Conservation (phyloP, 305 asterid species). For the Fraxinus sp. region DNA sequence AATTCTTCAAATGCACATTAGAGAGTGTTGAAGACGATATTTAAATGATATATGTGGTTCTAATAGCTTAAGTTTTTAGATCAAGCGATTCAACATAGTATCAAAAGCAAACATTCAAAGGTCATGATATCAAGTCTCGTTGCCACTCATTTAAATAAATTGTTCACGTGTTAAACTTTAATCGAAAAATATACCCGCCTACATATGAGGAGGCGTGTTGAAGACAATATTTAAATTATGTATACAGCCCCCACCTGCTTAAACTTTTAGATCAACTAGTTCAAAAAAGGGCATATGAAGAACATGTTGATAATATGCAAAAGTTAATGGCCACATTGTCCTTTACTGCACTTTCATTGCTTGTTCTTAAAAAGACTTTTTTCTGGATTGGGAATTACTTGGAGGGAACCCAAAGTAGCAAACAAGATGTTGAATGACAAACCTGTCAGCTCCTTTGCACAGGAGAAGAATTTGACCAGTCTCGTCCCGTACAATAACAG, state of each 20-base stretch:
- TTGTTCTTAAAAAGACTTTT: not conserved
- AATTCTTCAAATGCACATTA: not conserved
- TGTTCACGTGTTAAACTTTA: not conserved
- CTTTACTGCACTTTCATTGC: not conserved
- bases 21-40: not conserved
- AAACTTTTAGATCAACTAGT: not conserved
- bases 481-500: constrained; percentile 70
- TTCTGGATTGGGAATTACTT: not conserved
- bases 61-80: not conserved
- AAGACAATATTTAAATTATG: not conserved
- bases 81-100: not conserved
- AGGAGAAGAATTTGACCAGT: constrained; percentile 63
- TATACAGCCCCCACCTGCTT: not conserved
- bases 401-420: constrained; percentile 9
- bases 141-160: not conserved
- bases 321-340: not conserved
- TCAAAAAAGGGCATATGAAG: not conserved
- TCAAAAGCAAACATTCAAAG: not conserved
- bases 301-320: not conserved
- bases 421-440: constrained; percentile 19
- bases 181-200: not conserved
- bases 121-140: not conserved
- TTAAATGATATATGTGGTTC: not conserved
- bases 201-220: not conserved
- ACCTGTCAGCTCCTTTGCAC: constrained; percentile 98